Evolutionary conservation across 2,329 filamentous ascomycete species (phyloP).

Genomic region (Cordyceps cicadae): DNA sequence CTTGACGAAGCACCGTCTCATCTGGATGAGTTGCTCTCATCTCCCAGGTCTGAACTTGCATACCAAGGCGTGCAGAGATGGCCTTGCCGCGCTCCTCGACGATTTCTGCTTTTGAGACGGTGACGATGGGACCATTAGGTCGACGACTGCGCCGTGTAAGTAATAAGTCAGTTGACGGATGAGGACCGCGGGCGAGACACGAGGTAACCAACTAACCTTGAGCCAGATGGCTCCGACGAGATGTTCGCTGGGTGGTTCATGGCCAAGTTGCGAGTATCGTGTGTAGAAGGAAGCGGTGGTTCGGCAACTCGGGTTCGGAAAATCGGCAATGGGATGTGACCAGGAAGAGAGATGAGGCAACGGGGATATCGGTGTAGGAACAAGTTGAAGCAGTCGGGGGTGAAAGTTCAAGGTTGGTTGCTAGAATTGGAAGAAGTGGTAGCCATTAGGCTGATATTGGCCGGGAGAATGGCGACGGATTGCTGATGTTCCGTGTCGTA

Average conservation of each 20-base stretch:
- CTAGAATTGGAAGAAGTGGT: background rate
- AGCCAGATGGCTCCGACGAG: background rate
- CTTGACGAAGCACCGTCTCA: constrained; percentile 53
- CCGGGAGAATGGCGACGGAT: background rate
- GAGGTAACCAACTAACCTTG: background rate
- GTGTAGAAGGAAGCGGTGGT: background rate
- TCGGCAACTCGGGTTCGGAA: background rate
- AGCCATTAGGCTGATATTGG: background rate
- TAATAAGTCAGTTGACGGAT: background rate
- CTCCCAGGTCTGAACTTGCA: constrained; percentile 46
- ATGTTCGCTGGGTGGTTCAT: background rate
- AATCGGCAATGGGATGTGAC: background rate
- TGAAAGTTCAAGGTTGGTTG: background rate
- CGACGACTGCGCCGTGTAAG: background rate
- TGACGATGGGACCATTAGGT: constrained; percentile 20
- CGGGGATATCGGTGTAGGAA: background rate
- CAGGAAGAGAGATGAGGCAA: too few species aligned
- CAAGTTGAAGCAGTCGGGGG: background rate
- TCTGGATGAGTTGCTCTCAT: constrained; percentile 41
- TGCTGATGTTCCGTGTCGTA: constrained; percentile 1
- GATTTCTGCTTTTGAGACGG: constrained; percentile 41
- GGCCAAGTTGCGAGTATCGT: background rate
- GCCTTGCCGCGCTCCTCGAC: constrained; percentile 50
- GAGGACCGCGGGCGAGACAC: background rate
- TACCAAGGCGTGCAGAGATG: constrained; percentile 45